These are phyloP conservation scores for Phytophthora pini DNA, from an alignment of 352 stramenopile genomes.

Conservation along the genomic window DNA sequence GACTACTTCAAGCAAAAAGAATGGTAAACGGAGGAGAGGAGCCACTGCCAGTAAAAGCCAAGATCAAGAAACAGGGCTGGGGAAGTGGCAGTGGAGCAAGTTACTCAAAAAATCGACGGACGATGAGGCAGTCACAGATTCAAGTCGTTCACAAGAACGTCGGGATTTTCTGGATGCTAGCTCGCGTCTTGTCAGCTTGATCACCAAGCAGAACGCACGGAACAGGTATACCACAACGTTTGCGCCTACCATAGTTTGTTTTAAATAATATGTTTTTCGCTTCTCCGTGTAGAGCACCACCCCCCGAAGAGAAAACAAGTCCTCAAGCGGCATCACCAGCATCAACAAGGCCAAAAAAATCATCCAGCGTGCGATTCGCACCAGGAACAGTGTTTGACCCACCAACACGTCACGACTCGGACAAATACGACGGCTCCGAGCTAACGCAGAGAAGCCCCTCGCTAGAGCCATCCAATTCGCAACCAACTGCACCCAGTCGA, in stretches of 20 bases:
- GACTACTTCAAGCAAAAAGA: constrained; percentile 29
- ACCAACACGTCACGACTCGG: constrained; percentile 16
- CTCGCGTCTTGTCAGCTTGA: constrained; percentile 35
- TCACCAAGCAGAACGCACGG: constrained; percentile 37
- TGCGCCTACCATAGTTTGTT: neutral
- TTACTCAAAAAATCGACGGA: constrained; percentile 51
- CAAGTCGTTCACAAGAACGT: constrained; percentile 28
- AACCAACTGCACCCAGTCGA: constrained; percentile 5
- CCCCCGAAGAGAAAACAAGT: neutral
- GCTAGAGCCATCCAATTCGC: neutral
- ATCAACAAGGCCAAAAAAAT: constrained; percentile 20
- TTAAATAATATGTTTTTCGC: neutral
- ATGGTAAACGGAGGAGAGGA: constrained; percentile 46
- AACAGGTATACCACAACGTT: constrained; percentile 24
- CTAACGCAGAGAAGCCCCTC: constrained; percentile 24
- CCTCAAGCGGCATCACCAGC: constrained; percentile 5
- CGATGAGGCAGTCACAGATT: constrained; percentile 16
- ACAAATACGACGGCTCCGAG: constrained; percentile 25
- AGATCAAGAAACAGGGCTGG: constrained; percentile 48
- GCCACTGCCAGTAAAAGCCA: constrained; percentile 19
- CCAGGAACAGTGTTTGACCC: constrained; percentile 23
- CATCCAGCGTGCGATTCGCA: constrained; percentile 31
- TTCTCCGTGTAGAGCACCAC: constrained; percentile 1
- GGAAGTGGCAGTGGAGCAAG: constrained; percentile 73
- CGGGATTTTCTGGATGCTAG: constrained; percentile 34